Base-by-base conservation (phyloP, 768 basidiomycete genomes). In the Phanerochaete carnosa region DNA sequence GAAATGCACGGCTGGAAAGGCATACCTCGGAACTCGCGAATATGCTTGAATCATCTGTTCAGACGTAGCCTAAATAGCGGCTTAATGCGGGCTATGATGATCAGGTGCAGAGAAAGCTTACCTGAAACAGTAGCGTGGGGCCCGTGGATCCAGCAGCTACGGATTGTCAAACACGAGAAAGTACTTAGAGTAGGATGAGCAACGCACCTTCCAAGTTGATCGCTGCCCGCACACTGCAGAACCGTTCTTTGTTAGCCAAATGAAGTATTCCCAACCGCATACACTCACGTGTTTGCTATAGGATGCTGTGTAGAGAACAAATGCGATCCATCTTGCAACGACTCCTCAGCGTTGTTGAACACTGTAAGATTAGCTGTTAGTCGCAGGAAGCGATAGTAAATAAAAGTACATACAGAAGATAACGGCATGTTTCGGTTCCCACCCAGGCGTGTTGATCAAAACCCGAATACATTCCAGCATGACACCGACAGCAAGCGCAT, bases 341-440 rank as follows among this genome's bases (percentile, higher is more conserved):
- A 93, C 70, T 98, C 95, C 73, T 98, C 95, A 12, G 90, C 96
- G 62, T 96, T 83, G 65, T 98, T 98, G 77, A 96, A 97, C 62
- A 98, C 93, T 95, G 62, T 46, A 39, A 52, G 19, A 13, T 37
- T 50, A 56, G 15, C 28, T 25, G 30, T 43, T n/a, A 50, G 12
- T 33, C 12, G 35, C 1, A 43, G 15, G 0, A 32, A 50, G 26
- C 28, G 12, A 25, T 9, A 56, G 9, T 26, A 12, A 43, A 16
- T 13, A 35, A 1, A 12, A 39, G 29, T 54, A 29, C 91, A 74
- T 66, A 94, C 94, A 73, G 71, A 98, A 94, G 25, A 98, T 80
- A 62, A 93, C 81, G 8, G 92, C 80, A 67, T 92, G 83, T 35
- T 81, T 83, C 1, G 94, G 92, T 9, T 84, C 80, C 85, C 89